Percentiles rank a stretch among this genome's conserved stretches.
Conservation (phyloP, 352 stramenopile species). For the Phytophthora melonis region DNA sequence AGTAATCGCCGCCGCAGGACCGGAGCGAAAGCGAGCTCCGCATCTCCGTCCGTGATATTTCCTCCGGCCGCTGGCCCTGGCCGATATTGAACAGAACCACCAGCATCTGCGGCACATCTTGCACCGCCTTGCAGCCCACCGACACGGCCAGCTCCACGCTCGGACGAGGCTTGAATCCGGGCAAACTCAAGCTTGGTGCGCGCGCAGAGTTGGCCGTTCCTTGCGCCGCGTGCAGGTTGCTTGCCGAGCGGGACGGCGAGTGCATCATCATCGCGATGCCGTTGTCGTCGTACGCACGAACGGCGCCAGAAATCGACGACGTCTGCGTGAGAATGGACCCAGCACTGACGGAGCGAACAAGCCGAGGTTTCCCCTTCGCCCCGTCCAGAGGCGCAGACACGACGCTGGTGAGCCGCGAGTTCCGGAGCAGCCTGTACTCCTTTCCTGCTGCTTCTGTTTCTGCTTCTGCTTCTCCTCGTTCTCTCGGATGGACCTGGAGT, state of each 20-base stretch:
- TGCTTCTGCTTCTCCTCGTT: constrained; percentile 54
- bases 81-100: constrained; percentile 71
- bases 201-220: constrained; percentile 37
- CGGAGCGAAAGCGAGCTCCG: constrained; percentile 73
- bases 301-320: constrained; percentile 20
- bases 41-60: constrained; percentile 85
- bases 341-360: constrained; percentile 73
- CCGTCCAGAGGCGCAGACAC: constrained; percentile 35
- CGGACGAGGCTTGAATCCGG: constrained; percentile 64
- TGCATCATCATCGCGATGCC: constrained; percentile 41
- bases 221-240: constrained; percentile 15
- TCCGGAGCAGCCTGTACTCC: constrained; percentile 41
- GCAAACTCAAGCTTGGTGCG: constrained; percentile 72
- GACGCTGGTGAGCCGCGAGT: constrained; percentile 55
- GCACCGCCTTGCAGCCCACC: constrained; percentile 71
- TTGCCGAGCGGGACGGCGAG: constrained; percentile 34
- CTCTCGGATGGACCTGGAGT: constrained; percentile 52
- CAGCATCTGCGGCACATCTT: constrained; percentile 79
- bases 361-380: constrained; percentile 36
- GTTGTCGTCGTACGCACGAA: constrained; percentile 58
- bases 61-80: constrained; percentile 54
- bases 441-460: constrained; percentile 23
- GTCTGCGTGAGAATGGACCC: constrained; percentile 68
- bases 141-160: constrained; percentile 82
- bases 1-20: constrained; percentile 78